Base-by-base conservation (phyloP, 2,329 filamentous ascomycete genomes). In the Geosmithia morbida region DNA sequence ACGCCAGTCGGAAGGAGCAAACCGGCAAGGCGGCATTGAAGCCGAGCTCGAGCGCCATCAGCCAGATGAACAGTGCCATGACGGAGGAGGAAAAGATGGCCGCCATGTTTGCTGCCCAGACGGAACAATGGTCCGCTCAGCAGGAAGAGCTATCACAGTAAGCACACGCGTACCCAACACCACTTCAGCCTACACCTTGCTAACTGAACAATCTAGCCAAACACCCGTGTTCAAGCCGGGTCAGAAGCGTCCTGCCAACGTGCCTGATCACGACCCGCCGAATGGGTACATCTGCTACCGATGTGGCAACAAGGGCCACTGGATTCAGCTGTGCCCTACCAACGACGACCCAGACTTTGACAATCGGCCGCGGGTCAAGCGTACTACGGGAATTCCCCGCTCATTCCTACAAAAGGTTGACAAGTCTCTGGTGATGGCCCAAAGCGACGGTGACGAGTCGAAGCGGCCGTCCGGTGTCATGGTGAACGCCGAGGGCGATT, bases 251-350 rank as follows among this genome's bases (percentile, higher is more conserved):
- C 74, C 78, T 3, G 72, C 76, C 49, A 85, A 86, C 53, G 85
- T 94, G 26, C 92, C 92, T 3, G 89, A 94, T 56, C 89, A 95
- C 59, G 87, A 92, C 43, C 89, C 92, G 2, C 92, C 92, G 1
- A 84, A 85, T 47, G 89, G 89, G 47, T 98, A 98, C 64, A 83
- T 96, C 51, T 98, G 92, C 67, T 95, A 96, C 62, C 83, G 92
- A 45, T 98, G 92, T 65, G 85, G 88, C 51, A 85, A 96, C 64
- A 96, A 96, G 68, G 92, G 89, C n/a, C 92, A 98, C 64, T 98
- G 90, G 90, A 98, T 98, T 52, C 90, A 97, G 67, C 79, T 87
- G 46, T 98, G 92, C 59, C 92, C 92, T 7, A 98, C 90, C n/a
- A 98, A 98, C 63, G 87, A 95, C 62, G 89, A 98, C 55, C 90